Base-by-base conservation (phyloP, 768 basidiomycete genomes). In the Auricularia heimuer region DNA sequence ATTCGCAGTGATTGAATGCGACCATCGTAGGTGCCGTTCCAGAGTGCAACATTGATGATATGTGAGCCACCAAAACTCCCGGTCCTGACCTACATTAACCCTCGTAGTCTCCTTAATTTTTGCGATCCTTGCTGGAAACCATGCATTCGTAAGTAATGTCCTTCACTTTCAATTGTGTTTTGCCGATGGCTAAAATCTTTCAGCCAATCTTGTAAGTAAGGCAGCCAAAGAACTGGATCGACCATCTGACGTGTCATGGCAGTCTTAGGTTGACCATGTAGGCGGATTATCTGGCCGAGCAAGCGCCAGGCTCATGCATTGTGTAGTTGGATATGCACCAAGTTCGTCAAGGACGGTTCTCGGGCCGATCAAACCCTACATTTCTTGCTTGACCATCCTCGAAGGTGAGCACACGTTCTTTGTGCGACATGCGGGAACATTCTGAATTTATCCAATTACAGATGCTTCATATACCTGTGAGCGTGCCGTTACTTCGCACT, bases 321-420 rank as follows among this genome's bases (percentile, higher is more conserved):
- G 62, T 18, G 11, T 71, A 98, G 94, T 65, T 98, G 93, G 93
- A 74, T 74, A 3, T 69, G 88, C 47, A 80, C 84, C 10, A 90
- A 89, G 72, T 60, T 84, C 4, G 81, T 88, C 24, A 84, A 86
- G 3, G 70, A 69, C 1, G 70, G 73, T 0, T 92, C 92, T 14
- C 83, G 85, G 0, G 70, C 85, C 0, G 77, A 85, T 61, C 92
- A 95, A 75, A 92, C 93, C 0, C 78, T 97, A 1, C 88, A 87
- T 64, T 99, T 98, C 73, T 83, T 99, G 4, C 82, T 99, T 7
- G 94, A 98, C 70, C 96, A 98, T 72, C 96, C 96, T 12, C 85
- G 96, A 10, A 84, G 81, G 65, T 58, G 63, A 75, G 70, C 65
- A 73, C 71, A 66, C 66, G 69, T 47, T 70, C 71, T 36, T 67